A percentile compares a stretch with the other conserved stretches of the same genome.
phyloP scores from a whole-genome alignment of 192 early-diverging fungal genomes.

The Pecoramyces ruminantium region DNA sequence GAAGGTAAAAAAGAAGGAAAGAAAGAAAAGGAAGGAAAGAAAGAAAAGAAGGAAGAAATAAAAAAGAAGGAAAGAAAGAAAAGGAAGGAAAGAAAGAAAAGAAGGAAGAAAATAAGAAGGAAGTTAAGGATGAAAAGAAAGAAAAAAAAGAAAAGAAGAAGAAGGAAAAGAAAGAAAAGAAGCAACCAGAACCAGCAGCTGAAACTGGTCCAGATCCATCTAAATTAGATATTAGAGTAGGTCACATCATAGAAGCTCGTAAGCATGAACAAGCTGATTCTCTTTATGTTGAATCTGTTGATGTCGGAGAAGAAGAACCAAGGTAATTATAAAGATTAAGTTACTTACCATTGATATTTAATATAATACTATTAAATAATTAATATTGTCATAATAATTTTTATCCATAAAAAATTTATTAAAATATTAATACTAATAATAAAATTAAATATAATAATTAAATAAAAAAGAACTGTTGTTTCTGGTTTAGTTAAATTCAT shows the following conservation, averaged over 20 bases:
- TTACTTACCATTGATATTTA: too few relatives aligned
- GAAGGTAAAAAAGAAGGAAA: background rate
- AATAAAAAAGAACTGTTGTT: conserved; percentile 60
- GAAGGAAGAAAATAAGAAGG: background rate
- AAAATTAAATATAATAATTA: too few relatives aligned
- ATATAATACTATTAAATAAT: too few relatives aligned
- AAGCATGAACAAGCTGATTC: conserved; percentile 56
- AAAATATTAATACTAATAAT: conserved; percentile 21
- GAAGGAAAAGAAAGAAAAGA: background rate
- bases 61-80: conserved; percentile 9
- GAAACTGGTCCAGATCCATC: conserved; percentile 10
- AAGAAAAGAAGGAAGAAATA: conserved; percentile 5
- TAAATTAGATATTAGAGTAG: conserved; percentile 38
- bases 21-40: conserved; percentile 24
- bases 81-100: conserved; percentile 27
- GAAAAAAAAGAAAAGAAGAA: conserved; percentile 21
- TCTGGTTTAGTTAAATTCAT: conserved; percentile 40
- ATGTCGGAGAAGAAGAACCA: conserved; percentile 53
- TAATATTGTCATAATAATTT: background rate
- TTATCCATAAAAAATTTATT: conserved; percentile 28
- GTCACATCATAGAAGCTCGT: conserved; percentile 30
- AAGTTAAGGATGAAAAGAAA: background rate
- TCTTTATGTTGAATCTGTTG: conserved; percentile 90
- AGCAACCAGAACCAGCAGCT: conserved; percentile 1
- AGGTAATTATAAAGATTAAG: background rate